Evolutionary conservation across 768 basidiomycete species (phyloP), one percentile per base, ranked within the genome.

Genomic region (Tephrocybe sp.): DNA sequence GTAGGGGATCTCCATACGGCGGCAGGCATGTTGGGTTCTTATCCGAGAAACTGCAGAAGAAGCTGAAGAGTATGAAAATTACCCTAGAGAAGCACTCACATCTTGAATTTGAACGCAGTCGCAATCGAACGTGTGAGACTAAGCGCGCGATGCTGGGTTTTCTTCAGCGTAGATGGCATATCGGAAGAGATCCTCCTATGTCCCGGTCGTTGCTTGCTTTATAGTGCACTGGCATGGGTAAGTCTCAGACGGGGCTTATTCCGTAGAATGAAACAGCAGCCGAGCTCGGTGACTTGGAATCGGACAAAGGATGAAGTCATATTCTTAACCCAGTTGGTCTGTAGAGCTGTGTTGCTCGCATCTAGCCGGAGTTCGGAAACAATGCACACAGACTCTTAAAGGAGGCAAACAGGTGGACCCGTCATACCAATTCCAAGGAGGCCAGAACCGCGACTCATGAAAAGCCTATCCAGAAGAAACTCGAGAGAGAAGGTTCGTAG

Each of bases 81-180:
- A 21, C 11, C 21, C 4, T 2, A 25, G 3, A 44, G 25, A 23
- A 24, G 33, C 30, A 61, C 68, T 47, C 47, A 71, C 68, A 64
- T 56, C 33, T 55, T 66, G 46, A 72, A 71, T 59, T 70, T 76
- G 30, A 83, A 60, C 25, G 70, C 68, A 56, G 66, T 75, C 42
- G 72, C 70, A 55, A 83, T 72, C 33, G 81, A 81, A 46, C 70
- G 75, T 50, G 75, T 75, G 55, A 80, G 64, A 45, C 68, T 69
- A 58, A 75, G 56, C 57, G 74, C 75, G 55, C 70, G 70, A 53
- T 70, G 75, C 58, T 72, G 77, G 24, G 78, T 69, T 56, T 70
- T 72, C 67, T 68, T 72, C 60, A 77, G 68, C 47, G 70, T 65
- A 53, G 56, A 57, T 40, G 60, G 45, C 60, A 61, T 61, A 33